Evolutionary conservation across 176 grass and related monocot genomes (phyloP).

Genomic region (Carex littledalei): DNA sequence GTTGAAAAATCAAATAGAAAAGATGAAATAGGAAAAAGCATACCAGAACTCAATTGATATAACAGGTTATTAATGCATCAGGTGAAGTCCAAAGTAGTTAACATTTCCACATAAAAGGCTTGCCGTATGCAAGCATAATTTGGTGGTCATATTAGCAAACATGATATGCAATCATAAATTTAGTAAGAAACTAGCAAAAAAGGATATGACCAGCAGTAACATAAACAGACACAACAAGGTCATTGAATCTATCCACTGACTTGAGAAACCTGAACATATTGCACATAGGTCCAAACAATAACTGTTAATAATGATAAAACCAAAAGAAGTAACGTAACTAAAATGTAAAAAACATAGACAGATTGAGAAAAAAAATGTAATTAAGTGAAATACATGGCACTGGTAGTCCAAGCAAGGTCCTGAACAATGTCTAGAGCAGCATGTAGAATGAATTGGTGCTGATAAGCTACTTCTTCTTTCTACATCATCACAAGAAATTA

Average conservation of each 20-base stretch:
- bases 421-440: slow-evolving; percentile 63
- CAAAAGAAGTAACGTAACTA: neutral
- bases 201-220: slow-evolving; percentile 97
- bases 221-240: slow-evolving; percentile 87
- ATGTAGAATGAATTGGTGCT: slow-evolving; percentile 62
- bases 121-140: neutral
- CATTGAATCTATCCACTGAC: slow-evolving; percentile 85
- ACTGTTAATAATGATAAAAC: neutral
- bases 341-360: neutral
- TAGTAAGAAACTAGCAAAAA: slow-evolving; percentile 1
- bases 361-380: neutral
- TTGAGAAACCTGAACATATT: slow-evolving; percentile 66
- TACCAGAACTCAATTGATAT: neutral
- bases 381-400: neutral
- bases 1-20: neutral
- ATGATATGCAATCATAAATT: neutral
- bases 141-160: neutral
- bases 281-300: neutral
- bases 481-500: neutral
- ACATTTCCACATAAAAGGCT: neutral
- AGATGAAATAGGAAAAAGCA: neutral
- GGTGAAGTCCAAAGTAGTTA: neutral
- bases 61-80: neutral
- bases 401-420: slow-evolving; percentile 48
- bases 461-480: slow-evolving; percentile 57